Evolutionary conservation across 2,329 filamentous ascomycete genomes (phyloP).

Genomic region (Kalmusia sp.): DNA sequence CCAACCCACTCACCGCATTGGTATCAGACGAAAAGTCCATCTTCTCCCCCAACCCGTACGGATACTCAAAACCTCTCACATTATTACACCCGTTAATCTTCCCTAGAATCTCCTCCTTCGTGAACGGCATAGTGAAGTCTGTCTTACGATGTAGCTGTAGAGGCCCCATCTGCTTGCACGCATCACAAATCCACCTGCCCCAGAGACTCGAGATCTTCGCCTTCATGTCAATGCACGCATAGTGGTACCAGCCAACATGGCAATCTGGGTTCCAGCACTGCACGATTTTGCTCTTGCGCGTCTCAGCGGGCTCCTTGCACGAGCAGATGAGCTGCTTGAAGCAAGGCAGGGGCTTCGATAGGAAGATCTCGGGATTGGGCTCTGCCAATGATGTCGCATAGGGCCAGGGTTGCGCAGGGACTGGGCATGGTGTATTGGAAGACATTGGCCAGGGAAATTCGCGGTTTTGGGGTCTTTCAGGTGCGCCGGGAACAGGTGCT

Average conservation of each 20-base stretch:
- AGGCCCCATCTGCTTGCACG: too few relatives aligned
- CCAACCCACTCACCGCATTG: not conserved
- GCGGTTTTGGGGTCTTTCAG: too few relatives aligned
- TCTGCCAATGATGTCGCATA: too few relatives aligned
- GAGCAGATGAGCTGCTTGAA: conserved; percentile 23
- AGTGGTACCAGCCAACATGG: conserved; percentile 26
- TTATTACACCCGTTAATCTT: not conserved
- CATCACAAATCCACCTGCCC: conserved; percentile 3
- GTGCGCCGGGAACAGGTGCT: too few relatives aligned
- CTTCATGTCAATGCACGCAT: conserved; percentile 24
- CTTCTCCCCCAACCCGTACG: not conserved
- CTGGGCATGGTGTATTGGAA: too few relatives aligned
- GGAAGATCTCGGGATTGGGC: too few relatives aligned
- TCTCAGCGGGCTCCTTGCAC: conserved; percentile 22
- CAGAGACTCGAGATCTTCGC: not conserved
- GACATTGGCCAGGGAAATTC: too few relatives aligned
- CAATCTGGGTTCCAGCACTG: conserved; percentile 27
- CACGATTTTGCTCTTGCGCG: conserved; percentile 11
- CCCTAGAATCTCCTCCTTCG: not conserved
- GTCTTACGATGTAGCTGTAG: too few relatives aligned
- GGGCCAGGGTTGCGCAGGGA: too few relatives aligned
- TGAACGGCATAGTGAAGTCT: not conserved
- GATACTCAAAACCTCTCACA: not conserved
- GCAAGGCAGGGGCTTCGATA: too few relatives aligned
- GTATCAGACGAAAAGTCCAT: too few relatives aligned